Percentiles rank a stretch among this genome's conserved stretches.
These are phyloP conservation scores for Nitzschia sp. DNA, from an alignment of 108 stramenopile genomes.

Conservation along the genomic window DNA sequence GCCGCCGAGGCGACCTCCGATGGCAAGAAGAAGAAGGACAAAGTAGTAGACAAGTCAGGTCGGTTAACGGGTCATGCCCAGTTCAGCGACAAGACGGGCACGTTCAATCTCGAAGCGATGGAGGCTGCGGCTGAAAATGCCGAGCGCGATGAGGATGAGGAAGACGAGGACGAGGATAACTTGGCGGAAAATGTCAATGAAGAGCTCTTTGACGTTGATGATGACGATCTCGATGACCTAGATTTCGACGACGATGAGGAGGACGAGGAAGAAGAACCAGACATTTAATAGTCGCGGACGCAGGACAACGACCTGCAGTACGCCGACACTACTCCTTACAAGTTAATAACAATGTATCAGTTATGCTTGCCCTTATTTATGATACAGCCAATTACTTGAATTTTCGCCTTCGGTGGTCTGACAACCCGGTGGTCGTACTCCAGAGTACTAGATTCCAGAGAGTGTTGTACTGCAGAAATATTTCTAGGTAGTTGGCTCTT, in stretches of 20 bases:
- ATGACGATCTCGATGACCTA: constrained; percentile 76
- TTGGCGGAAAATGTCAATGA: constrained; percentile 48
- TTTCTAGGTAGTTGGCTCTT: no score
- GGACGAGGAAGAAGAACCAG: constrained; percentile 52
- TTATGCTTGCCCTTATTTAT: no score
- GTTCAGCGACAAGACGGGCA: constrained; percentile 68
- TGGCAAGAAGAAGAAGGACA: constrained; percentile 35
- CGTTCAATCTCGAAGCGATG: constrained; percentile 76
- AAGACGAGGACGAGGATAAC: constrained; percentile 52
- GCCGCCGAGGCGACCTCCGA: constrained; percentile 34
- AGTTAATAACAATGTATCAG: no score
- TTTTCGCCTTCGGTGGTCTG: no score
- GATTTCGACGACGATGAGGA: constrained; percentile 77
- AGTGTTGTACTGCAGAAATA: no score
- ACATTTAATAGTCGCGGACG: no score
- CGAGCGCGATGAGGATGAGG: constrained; percentile 61
- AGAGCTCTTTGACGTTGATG: constrained; percentile 80
- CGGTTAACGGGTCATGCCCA: constrained; percentile 76
- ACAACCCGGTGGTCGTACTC: no score
- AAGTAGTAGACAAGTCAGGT: constrained; percentile 56
- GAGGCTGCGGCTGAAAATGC: constrained; percentile 82
- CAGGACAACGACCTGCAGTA: no score
- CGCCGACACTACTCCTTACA: no score
- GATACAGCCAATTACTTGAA: no score
- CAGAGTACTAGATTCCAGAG: no score